These are phyloP conservation scores for Syzygium syzygioides DNA, from an alignment of 441 rosid species.

Conservation along the genomic window DNA sequence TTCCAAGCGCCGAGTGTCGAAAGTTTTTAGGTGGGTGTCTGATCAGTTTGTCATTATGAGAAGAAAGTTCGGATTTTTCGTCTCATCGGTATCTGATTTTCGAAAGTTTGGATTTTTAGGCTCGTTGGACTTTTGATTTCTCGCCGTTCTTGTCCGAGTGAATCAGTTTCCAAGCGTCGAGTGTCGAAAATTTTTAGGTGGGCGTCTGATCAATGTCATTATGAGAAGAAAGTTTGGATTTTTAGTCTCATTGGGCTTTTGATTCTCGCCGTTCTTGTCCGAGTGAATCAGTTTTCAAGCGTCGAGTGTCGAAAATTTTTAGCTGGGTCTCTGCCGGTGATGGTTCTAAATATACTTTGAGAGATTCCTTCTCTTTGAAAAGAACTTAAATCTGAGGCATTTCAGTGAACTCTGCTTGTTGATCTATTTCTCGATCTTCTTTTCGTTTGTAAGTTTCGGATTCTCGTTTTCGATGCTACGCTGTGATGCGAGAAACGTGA, in stretches of 20 bases:
- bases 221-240: too few relatives aligned
- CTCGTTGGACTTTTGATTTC: background rate
- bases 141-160: background rate
- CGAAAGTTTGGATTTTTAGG: background rate
- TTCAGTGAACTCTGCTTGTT: background rate
- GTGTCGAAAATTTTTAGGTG: background rate
- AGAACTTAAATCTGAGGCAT: conserved; percentile 13
- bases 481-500: background rate
- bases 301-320: background rate
- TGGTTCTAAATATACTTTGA: conserved; percentile 26
- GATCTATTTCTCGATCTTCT: background rate
- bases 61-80: too few relatives aligned
- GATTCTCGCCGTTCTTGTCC: background rate
- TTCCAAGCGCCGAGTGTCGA: background rate
- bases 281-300: background rate
- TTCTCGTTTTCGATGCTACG: background rate
- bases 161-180: background rate
- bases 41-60: background rate
- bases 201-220: background rate
- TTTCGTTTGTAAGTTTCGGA: background rate
- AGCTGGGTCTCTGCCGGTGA: conserved; percentile 7
- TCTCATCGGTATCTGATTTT: background rate
- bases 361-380: conserved; percentile 7
- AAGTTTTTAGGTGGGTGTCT: background rate
- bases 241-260: background rate